Base-by-base conservation (phyloP, 140 eudicot species). In the Cichorium intybus region DNA sequence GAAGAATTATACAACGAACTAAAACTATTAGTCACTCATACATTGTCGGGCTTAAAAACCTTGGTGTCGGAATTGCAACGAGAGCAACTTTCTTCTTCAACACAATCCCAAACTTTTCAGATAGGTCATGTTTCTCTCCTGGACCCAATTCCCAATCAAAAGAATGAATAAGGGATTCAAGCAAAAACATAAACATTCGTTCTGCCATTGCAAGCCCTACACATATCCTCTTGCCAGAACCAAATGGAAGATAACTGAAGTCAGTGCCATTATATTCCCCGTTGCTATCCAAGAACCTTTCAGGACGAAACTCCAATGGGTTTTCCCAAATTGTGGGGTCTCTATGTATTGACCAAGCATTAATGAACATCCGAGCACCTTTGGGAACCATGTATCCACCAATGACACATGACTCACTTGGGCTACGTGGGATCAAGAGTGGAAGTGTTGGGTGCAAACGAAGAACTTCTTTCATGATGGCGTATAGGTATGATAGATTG, bases 381-480 rank as follows among this genome's bases (percentile, higher is more conserved):
- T 81, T 70, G 0, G 88, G 93, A 23, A 85, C 57, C 11, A 77
- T 73, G 65, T 81, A 85, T 29, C 87, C 87, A 0, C 83, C 93
- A 7, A 85, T 56, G 4, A 61, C 52, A 20, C 78, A 46, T 1
- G 87, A 64, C 71, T 75, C 66, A 34, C 81, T 81, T 0, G 88
- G 85, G 64, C 78, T 57, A 17, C 70, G 82, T 15, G 85, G 85
- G 7, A 81, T 77, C 66, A 85, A 39, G 6, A 75, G 74, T 3
- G 92, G 92, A 33, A 74, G 76, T 2, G 71, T 43, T 0, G 83
- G 85, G 58, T 85, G 85, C 46, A 81, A 45, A 7, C 88, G 81
- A n/a, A 85, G 75, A 18, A 71, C 55, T 69, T 81, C 93, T 72
- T 85, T 85, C 79, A 81, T 69, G 22, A 85, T 73, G 6, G 85